Evolutionary conservation across 345 rosid species (phyloP).

Genomic region (Physaria fendleri): DNA sequence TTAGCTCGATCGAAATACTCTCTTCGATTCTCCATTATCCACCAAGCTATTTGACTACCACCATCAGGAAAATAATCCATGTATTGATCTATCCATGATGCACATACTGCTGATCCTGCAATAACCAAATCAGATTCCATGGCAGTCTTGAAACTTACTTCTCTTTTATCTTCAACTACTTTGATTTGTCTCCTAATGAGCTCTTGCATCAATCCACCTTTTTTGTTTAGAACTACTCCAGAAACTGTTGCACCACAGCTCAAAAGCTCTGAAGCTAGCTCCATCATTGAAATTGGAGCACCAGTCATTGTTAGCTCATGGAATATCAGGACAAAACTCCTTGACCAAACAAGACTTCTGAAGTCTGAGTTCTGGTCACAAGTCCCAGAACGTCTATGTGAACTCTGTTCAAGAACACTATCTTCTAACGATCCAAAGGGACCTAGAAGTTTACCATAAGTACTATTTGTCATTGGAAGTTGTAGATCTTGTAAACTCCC

Average conservation of each 20-base stretch:
- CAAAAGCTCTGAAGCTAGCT: slow-evolving; percentile 88
- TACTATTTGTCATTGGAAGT: slow-evolving; percentile 52
- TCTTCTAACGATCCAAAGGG: slow-evolving; percentile 81
- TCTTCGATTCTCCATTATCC: slow-evolving; percentile 95
- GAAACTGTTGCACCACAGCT: slow-evolving; percentile 97
- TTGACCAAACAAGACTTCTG: slow-evolving; percentile 90
- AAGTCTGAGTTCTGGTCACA: slow-evolving; percentile 85
- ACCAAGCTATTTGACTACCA: slow-evolving; percentile 91
- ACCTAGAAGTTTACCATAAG: slow-evolving; percentile 80
- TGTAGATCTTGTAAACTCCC: slow-evolving; percentile 50
- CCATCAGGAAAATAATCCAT: slow-evolving; percentile 77
- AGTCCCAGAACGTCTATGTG: slow-evolving; percentile 78
- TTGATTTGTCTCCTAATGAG: slow-evolving; percentile 76
- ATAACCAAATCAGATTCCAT: slow-evolving; percentile 92
- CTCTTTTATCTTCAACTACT: slow-evolving; percentile 87
- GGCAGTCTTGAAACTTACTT: slow-evolving; percentile 82
- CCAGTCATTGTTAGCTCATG: slow-evolving; percentile 98
- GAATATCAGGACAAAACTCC: slow-evolving; percentile 77
- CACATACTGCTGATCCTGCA: slow-evolving; percentile 95
- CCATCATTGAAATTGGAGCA: slow-evolving; percentile 98
- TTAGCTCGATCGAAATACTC: slow-evolving; percentile 88
- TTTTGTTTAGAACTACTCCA: slow-evolving; percentile 82
- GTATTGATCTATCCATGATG: slow-evolving; percentile 94
- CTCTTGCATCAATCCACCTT: slow-evolving; percentile 86
- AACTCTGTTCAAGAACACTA: slow-evolving; percentile 75